Evolutionary conservation across 1,284 basidiomycete genomes (phyloP), one percentile per base, ranked within the genome.

Genomic region (Cystobasidium slooffiae): DNA sequence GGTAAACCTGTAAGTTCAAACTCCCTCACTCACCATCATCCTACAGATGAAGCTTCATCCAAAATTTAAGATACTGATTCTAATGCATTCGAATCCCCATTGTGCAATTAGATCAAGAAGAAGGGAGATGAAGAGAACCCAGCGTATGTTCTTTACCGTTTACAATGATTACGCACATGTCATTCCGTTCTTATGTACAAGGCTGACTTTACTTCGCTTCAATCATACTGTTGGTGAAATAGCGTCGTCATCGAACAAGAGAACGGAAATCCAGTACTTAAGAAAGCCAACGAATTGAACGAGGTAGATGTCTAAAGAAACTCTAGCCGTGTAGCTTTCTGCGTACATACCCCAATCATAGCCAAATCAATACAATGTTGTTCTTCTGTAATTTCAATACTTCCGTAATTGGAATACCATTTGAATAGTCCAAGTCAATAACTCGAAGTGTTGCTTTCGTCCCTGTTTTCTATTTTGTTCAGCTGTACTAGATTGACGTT

Each of bases 61-160:
- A 51, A 20, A 16, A 6, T 2, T 2, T 14, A 2, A 16, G 47
- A 16, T 16, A 20, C 20, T 16, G 47, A 20, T 20, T 16, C 14
- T 6, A 6, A 51, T 51, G 47, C 1, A 20, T 14, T 14, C 20
- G 47, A 16, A 51, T 6, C 47, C 47, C 14, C n/a, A 12, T 6
- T 6, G 6, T 49, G 46, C 14, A 6, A 20, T 41, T 51, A 73
- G 44, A 73, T 73, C 70, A 73, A 73, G 70, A 73, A 73, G 70
- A 73, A 73, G 53, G 70, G 70, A 14, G 58, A 59, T 53, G 70
- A 73, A 61, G 70, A 73, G 44, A 73, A 73, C 43, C 70, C 70
- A 58, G 70, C 70, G 70, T 73, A 53, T 6, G 70, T 56, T n/a
- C 8, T n/a, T 16, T 46, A 1, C 3, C 20, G 6, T 69, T 44